Evolutionary conservation across 2,329 filamentous ascomycete genomes (phyloP).

Genomic region (Lecanicillium sp.): DNA sequence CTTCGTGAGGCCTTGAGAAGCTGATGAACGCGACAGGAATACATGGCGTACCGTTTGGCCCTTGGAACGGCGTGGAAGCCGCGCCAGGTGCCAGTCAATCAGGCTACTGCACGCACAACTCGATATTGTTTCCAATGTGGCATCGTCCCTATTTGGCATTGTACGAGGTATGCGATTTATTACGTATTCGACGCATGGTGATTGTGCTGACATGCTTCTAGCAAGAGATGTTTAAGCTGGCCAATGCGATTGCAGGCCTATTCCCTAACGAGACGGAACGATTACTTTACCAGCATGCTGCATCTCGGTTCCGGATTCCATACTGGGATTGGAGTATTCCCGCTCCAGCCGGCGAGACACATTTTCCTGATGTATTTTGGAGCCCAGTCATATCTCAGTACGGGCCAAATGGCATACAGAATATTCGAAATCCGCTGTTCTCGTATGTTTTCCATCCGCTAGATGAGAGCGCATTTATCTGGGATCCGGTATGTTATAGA

Average conservation of each 20-base stretch:
- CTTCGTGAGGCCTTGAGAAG: background rate
- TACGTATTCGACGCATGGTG: background rate
- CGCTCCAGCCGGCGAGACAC: slow-evolving; percentile 38
- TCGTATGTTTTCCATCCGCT: slow-evolving; percentile 53
- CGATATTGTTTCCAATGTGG: slow-evolving; percentile 72
- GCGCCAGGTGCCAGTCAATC: slow-evolving; percentile 42
- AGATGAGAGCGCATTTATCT: slow-evolving; percentile 47
- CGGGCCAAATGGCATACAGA: slow-evolving; percentile 46
- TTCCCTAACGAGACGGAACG: slow-evolving; percentile 38
- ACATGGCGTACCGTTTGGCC: slow-evolving; percentile 62
- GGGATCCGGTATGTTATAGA: slow-evolving; percentile 46
- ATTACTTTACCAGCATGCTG: slow-evolving; percentile 41
- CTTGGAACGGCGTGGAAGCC: slow-evolving; percentile 45
- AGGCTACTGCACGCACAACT: slow-evolving; percentile 72
- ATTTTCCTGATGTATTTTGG: slow-evolving; percentile 36
- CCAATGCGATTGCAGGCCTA: slow-evolving; percentile 35
- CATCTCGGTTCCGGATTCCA: slow-evolving; percentile 43
- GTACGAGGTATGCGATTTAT: slow-evolving; percentile 37
- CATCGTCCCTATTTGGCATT: slow-evolving; percentile 70
- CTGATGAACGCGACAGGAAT: slow-evolving; percentile 46
- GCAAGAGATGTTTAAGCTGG: slow-evolving; percentile 29
- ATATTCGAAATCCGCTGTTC: slow-evolving; percentile 54
- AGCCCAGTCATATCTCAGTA: slow-evolving; percentile 42
- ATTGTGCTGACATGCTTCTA: slow-evolving; percentile 16
- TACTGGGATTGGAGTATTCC: slow-evolving; percentile 52